Percentiles rank a stretch among this genome's conserved stretches.
phyloP scores from a whole-genome alignment of 2,329 filamentous ascomycete genomes.

The Cordyceps cateniannulata region DNA sequence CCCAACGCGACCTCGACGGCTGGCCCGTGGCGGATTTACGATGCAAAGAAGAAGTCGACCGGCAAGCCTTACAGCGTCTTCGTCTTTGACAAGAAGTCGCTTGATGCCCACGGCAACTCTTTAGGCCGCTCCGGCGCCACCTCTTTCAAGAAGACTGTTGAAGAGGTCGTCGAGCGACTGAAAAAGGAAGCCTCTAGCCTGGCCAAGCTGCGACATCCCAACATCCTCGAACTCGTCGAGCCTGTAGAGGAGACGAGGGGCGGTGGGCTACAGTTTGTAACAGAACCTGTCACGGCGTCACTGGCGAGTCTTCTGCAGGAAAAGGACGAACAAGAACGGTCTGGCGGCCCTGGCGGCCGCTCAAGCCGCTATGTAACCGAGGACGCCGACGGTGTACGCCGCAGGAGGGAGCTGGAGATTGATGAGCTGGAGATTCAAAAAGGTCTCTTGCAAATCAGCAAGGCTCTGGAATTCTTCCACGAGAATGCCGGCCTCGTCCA shows the following conservation, averaged over 20 bases:
- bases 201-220: constrained; percentile 83
- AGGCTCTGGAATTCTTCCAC: constrained; percentile 90
- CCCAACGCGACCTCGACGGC: constrained; percentile 69
- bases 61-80: constrained; percentile 87
- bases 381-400: constrained; percentile 65
- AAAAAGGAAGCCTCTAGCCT: constrained; percentile 89
- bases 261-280: constrained; percentile 92
- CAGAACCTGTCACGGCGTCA: constrained; percentile 86
- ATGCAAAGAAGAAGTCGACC: constrained; percentile 93
- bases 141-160: constrained; percentile 71
- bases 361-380: constrained; percentile 76
- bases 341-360: constrained; percentile 60
- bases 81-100: constrained; percentile 82
- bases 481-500: constrained; percentile 93
- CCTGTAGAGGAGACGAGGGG: constrained; percentile 90
- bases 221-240: constrained; percentile 85
- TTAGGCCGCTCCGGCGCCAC: constrained; percentile 43
- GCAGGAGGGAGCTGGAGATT: constrained; percentile 79
- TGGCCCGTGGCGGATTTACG: constrained; percentile 95
- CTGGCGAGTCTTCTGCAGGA: constrained; percentile 74
- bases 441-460: constrained; percentile 84
- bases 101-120: constrained; percentile 53
- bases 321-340: constrained; percentile 79
- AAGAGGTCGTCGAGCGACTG: constrained; percentile 84
- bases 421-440: constrained; percentile 98